phyloP scores from a whole-genome alignment of 1,284 basidiomycete species.

The Cerrena zonata region DNA sequence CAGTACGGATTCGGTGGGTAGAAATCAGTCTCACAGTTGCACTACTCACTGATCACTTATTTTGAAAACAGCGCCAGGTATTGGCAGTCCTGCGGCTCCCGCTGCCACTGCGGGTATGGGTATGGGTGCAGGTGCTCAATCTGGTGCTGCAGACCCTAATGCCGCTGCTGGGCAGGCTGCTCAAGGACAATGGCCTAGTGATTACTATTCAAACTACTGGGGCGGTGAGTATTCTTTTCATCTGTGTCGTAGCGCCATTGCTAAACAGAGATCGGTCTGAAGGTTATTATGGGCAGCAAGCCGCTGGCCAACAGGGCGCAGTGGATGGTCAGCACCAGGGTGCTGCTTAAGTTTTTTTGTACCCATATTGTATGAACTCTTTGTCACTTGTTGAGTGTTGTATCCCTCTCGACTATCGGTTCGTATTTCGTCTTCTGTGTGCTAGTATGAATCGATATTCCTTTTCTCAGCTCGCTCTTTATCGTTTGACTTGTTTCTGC shows the following conservation, averaged over 20 bases:
- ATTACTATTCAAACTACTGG: slow-evolving; percentile 80
- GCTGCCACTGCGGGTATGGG: slow-evolving; percentile 43
- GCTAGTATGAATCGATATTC: slow-evolving; percentile 4
- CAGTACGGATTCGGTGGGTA: slow-evolving; percentile 64
- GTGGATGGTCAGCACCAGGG: slow-evolving; percentile 59
- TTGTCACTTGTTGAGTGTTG: background rate
- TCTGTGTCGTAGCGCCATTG: slow-evolving; percentile 1
- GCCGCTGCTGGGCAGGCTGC: slow-evolving; percentile 48
- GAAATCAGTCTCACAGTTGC: slow-evolving; percentile 32
- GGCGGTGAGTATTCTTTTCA: slow-evolving; percentile 49
- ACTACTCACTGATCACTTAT: slow-evolving; percentile 14
- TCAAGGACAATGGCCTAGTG: slow-evolving; percentile 71
- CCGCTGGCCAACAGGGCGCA: slow-evolving; percentile 49
- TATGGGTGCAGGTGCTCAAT: slow-evolving; percentile 49
- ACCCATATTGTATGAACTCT: too few species aligned
- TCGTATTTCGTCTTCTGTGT: background rate
- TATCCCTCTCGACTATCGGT: slow-evolving; percentile 1
- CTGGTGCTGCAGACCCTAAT: slow-evolving; percentile 50
- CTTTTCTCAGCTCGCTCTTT: background rate
- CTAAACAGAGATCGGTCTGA: slow-evolving; percentile 2
- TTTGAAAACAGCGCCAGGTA: slow-evolving; percentile 56
- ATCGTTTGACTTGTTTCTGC: background rate
- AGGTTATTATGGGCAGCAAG: slow-evolving; percentile 78
- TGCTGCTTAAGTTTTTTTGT: slow-evolving; percentile 37
- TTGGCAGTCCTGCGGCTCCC: slow-evolving; percentile 48